Evolutionary conservation across 305 asterid species (phyloP).

Genomic region (Withania somnifera): DNA sequence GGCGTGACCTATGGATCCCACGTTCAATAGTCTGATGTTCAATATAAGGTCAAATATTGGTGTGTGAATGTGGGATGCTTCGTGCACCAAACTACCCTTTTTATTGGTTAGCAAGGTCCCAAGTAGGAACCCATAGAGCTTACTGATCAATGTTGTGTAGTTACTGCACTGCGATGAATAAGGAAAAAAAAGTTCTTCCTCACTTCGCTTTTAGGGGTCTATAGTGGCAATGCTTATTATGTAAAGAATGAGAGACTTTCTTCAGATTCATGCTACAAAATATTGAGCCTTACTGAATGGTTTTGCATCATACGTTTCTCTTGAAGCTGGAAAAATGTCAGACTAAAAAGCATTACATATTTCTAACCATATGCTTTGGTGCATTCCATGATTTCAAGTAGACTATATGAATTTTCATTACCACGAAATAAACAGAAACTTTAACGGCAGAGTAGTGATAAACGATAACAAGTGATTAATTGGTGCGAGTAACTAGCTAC

Average conservation of each 20-base stretch:
- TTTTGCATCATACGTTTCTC: background rate
- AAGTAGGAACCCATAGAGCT: constrained; percentile 1
- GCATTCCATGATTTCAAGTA: too few relatives aligned
- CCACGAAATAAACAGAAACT: too few relatives aligned
- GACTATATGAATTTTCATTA: too few relatives aligned
- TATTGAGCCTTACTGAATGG: background rate
- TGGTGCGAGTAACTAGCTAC: background rate
- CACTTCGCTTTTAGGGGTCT: background rate
- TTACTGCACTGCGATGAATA: background rate
- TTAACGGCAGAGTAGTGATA: too few relatives aligned
- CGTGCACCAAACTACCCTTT: background rate
- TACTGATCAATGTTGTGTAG: constrained; percentile 2
- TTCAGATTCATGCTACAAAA: background rate
- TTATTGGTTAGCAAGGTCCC: background rate
- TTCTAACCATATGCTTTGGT: too few relatives aligned
- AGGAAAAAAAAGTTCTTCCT: background rate
- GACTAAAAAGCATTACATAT: too few relatives aligned
- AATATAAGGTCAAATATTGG: background rate
- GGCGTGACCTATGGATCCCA: background rate
- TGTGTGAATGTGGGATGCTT: background rate
- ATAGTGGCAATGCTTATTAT: background rate
- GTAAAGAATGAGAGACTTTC: background rate
- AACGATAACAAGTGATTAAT: background rate
- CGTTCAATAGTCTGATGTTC: background rate
- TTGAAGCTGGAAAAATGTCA: background rate